Conservation (phyloP, 2,329 filamentous ascomycete species). For the Metarhizium brunneum region DNA sequence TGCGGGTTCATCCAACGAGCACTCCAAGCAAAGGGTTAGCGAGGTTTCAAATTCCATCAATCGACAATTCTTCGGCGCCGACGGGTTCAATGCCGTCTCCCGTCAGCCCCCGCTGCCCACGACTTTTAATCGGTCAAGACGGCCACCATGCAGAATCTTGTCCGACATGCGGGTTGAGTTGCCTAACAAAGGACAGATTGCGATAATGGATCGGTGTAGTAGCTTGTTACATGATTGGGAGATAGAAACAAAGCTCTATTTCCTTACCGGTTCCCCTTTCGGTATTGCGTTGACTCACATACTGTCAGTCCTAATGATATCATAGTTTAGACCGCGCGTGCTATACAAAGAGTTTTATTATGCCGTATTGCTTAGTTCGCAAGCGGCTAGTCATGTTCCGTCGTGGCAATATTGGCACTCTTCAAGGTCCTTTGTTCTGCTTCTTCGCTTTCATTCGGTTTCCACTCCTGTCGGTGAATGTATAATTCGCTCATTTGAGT, state of each 20-base stretch:
- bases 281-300: background rate
- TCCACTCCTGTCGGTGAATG: background rate
- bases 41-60: background rate
- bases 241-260: background rate
- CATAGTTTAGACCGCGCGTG: too few species aligned
- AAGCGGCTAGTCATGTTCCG: background rate
- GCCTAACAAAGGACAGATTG: background rate
- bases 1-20: background rate
- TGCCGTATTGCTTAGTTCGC: background rate
- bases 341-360: too few species aligned
- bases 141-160: constrained; percentile 1
- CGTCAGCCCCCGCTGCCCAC: background rate
- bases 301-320: background rate
- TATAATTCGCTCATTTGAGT: background rate
- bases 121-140: background rate
- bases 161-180: background rate
- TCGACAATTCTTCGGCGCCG: background rate
- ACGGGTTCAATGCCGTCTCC: constrained; percentile 1
- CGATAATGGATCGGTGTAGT: background rate
- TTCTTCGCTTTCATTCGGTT: background rate
- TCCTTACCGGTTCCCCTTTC: constrained; percentile 2
- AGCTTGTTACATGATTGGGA: background rate
- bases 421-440: background rate
- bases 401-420: background rate
- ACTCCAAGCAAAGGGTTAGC: background rate